Evolutionary conservation across 2,329 filamentous ascomycete genomes (phyloP), one percentile per base, ranked within the genome.

Genomic region (Escovopsis sp.): DNA sequence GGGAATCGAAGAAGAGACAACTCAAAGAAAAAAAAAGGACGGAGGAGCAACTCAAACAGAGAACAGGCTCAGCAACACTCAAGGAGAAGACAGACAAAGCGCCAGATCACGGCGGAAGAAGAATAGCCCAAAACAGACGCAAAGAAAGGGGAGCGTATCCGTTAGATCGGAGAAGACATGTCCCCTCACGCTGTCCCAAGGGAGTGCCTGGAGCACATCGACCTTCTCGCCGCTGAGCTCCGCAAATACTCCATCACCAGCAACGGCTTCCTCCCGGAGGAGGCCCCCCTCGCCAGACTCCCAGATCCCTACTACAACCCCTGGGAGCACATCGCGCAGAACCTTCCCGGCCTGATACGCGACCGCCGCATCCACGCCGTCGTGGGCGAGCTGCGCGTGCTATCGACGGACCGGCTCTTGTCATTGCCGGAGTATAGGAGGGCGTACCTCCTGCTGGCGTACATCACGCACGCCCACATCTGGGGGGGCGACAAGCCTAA

Each of bases 391-490:
- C 60, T 93, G n/a, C 78, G 81, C 0, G 53, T 84, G 1, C 63
- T 94, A 1, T 77, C 76, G 1, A 79, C 78, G 1, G 63, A 72
- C 14, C 61, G 67, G 5, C 63, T 94, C 5, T 53, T 56, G 4
- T 68, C 66, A 2, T 76, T 83, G 45, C 57, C 70, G 2, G 80
- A 93, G 61, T 92, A 83, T 83, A 68, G 79, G 43, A 67, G 86
- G 45, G 85, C 85, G 37, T 93, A 92, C 54, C 68, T 77, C 3
- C 65, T 92, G 7, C 63, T 94, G 29, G 74, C 71, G 0, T 90
- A 92, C 48, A 68, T 93, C 37, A 68, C 83, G 1, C 85, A 96
- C 55, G 78, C 74, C 9, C 93, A 94, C 55, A 76, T 94, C 15
- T 96, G 88, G 88, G 84, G 85, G 37, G 84, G 81, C 16, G 72